These are phyloP conservation scores for Uronychia binucleata DNA, from an alignment of 73 alveolate genomes.

Conservation along the genomic window DNA sequence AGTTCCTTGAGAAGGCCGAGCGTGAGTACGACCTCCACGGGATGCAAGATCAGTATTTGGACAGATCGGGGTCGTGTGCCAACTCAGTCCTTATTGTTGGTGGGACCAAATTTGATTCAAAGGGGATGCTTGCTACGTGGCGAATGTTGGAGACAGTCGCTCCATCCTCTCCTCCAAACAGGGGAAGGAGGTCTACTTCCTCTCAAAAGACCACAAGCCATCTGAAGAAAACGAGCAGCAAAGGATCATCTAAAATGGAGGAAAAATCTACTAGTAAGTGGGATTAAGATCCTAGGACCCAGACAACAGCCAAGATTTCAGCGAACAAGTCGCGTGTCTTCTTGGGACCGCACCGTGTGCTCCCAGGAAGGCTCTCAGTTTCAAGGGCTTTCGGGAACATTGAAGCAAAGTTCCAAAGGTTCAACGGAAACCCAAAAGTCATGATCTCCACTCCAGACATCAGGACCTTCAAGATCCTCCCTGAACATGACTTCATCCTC, in stretches of 20 bases:
- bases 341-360: slow-evolving; percentile 77
- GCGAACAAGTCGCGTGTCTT: slow-evolving; percentile 6
- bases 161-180: slow-evolving; percentile 80
- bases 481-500: slow-evolving; percentile 65
- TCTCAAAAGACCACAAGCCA: slow-evolving; percentile 30
- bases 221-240: background rate
- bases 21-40: background rate
- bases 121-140: slow-evolving; percentile 77
- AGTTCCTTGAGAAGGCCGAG: slow-evolving; percentile 49
- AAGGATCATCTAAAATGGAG: slow-evolving; percentile 31
- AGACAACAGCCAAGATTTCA: slow-evolving; percentile 6
- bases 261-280: slow-evolving; percentile 20
- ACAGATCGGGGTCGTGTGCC: slow-evolving; percentile 75
- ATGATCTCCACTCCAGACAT: slow-evolving; percentile 71
- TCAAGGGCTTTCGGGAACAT: slow-evolving; percentile 79
- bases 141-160: slow-evolving; percentile 97
- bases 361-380: slow-evolving; percentile 78
- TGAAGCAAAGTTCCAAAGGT: slow-evolving; percentile 65
- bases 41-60: slow-evolving; percentile 15
- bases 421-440: slow-evolving; percentile 78
- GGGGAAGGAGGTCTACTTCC: slow-evolving; percentile 24
- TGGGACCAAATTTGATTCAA: background rate
- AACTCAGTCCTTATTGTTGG: slow-evolving; percentile 55
- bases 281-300: background rate
- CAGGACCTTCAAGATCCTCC: slow-evolving; percentile 50